phyloP scores from a whole-genome alignment of 1,284 basidiomycete species.

The Leccinum fuscescens region DNA sequence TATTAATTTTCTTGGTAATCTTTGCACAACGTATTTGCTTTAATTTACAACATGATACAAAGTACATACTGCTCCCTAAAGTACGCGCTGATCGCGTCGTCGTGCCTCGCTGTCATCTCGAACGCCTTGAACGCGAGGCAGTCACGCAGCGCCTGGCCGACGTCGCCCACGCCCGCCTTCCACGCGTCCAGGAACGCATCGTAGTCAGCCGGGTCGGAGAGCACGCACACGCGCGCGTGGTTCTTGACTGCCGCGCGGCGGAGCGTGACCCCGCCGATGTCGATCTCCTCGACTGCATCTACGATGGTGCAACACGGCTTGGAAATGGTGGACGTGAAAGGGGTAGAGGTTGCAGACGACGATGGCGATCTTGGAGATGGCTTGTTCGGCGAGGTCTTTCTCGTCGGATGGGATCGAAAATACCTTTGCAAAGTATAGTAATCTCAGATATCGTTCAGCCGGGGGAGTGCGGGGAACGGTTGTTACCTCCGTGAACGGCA shows the following conservation, averaged over 20 bases:
- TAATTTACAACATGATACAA: background rate
- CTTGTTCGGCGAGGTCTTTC: constrained; percentile 76
- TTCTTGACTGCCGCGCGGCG: constrained; percentile 99
- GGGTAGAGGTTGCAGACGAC: constrained; percentile 99
- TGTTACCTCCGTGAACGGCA: constrained; percentile 90
- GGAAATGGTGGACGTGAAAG: constrained; percentile 85
- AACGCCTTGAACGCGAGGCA: constrained; percentile 96
- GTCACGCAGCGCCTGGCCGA: constrained; percentile 70
- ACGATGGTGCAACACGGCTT: constrained; percentile 88
- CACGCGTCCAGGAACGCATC: constrained; percentile 76
- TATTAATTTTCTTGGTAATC: background rate
- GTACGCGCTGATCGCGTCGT: constrained; percentile 75
- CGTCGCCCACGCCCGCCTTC: constrained; percentile 57
- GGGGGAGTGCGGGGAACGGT: no score
- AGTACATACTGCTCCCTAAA: background rate
- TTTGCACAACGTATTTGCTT: background rate
- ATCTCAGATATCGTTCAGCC: constrained; percentile 5
- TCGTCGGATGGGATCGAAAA: constrained; percentile 90
- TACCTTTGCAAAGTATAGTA: constrained; percentile 50
- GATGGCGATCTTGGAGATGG: constrained; percentile 88
- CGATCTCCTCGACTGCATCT: constrained; percentile 96
- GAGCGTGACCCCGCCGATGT: constrained; percentile 98
- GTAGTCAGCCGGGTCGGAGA: constrained; percentile 96
- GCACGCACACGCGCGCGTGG: constrained; percentile 89
- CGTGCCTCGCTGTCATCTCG: constrained; percentile 93